Evolutionary conservation across 23 red algal genomes (phyloP).

Genomic region (Gracilaria gracilis): DNA sequence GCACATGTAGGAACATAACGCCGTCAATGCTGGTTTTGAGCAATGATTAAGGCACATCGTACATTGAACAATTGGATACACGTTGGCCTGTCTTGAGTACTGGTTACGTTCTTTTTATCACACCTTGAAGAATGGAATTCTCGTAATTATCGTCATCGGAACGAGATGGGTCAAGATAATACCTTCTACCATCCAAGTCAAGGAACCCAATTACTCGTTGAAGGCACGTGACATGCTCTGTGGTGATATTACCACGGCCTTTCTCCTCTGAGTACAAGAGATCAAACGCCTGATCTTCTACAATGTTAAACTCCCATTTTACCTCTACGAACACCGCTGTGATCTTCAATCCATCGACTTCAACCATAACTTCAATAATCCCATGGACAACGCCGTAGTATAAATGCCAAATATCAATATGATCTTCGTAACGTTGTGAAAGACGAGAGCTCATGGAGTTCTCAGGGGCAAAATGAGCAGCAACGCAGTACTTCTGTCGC

Average conservation of each 20-base stretch:
- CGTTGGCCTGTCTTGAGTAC: no score
- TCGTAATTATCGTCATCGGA: no score
- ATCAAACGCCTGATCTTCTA: background rate
- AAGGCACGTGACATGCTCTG: background rate
- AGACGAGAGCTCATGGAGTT: background rate
- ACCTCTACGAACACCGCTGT: background rate
- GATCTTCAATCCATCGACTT: background rate
- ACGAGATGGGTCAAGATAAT: constrained; percentile 19
- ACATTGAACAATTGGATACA: no score
- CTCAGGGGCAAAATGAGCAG: background rate
- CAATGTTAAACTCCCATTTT: background rate
- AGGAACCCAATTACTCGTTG: constrained; percentile 22
- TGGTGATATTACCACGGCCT: background rate
- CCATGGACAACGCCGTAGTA: background rate
- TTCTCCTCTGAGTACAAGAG: background rate
- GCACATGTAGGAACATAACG: no score
- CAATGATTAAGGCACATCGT: no score
- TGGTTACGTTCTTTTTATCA: no score
- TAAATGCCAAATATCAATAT: background rate
- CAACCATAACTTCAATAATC: background rate
- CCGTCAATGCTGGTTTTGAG: no score
- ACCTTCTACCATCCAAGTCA: background rate
- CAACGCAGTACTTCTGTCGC: constrained; percentile 5
- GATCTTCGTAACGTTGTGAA: background rate
- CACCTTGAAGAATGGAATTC: no score